Base-by-base conservation (phyloP, 805 yeast species). In the Candida awuae region DNA sequence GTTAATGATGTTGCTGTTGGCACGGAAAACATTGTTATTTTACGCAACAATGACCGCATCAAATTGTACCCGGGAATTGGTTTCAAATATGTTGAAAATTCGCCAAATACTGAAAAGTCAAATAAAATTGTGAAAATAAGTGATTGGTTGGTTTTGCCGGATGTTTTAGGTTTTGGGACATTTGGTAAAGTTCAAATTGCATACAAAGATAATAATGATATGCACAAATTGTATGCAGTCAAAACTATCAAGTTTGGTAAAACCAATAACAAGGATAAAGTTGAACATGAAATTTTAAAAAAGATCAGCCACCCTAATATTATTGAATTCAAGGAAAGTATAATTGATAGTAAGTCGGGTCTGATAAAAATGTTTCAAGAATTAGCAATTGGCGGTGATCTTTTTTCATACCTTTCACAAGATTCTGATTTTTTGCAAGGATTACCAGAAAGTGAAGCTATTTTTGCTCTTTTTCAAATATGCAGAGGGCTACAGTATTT, bases 381-480 rank as follows among this genome's bases (percentile, higher is more conserved):
- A 54, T 84, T 88, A 58, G 97, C 97, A 2, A 80, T 92, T 8
- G 97, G 97, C 8, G 97, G 97, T 28, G 98, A 90, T 58, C 72
- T 90, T 43, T 90, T 90, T 55, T 94, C 87, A 51, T 84, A 87
- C 58, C 84, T 90, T 43, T 73, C 86, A 41, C 80, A 77, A 47
- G 82, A 86, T 56, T 62, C 61, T 18, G 50, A 57, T 13, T 51
- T 71, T 15, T 46, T 59, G 1, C 45, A 45, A 12, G 53, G 75
- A 1, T 46, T 78, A 1, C 59, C 75, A 1, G 85, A 79, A 48
- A 65, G 70, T 28, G 82, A 79, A 48, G 56, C 73, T 1, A 49
- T 78, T 9, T 49, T 77, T 1, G 68, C 78, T 4, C 60, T 70
- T 0, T 78, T 56, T 45, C 88, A 81, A 51, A 60, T 80, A 2